Conservation (phyloP, 345 rosid genomes). For the Mangifera indica region DNA sequence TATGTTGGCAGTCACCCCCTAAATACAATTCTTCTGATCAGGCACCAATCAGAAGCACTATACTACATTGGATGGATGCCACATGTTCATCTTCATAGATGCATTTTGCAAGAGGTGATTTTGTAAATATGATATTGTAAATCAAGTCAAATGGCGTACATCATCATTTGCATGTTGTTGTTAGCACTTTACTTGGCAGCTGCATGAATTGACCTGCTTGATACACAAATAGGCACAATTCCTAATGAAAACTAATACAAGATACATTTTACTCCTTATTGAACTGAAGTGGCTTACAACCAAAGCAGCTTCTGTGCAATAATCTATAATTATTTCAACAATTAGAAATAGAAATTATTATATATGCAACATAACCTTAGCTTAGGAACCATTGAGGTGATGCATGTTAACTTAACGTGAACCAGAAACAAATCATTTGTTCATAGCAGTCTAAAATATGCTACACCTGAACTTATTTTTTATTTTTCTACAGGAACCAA, state of each 20-base stretch:
- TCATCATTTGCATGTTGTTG: not conserved
- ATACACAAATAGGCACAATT: constrained; percentile 4
- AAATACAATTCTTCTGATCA: not conserved
- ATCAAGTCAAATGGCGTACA: constrained; percentile 4
- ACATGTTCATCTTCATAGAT: not conserved
- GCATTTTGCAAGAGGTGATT: not conserved
- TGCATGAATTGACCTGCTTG: not conserved
- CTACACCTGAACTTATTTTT: too few species aligned
- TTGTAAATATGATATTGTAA: not conserved
- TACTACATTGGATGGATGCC: not conserved
- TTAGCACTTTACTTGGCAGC: constrained; percentile 3
- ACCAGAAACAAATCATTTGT: not conserved
- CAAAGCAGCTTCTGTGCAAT: not conserved
- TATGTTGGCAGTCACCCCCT: not conserved
- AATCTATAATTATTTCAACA: not conserved
- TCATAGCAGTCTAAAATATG: too few species aligned
- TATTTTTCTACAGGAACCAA: too few species aligned
- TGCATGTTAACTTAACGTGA: not conserved
- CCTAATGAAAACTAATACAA: constrained; percentile 2
- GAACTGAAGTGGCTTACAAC: not conserved
- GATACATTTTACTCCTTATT: not conserved
- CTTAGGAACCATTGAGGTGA: not conserved
- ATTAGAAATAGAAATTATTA: not conserved
- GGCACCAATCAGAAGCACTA: not conserved
- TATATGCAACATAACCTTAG: not conserved